Evolutionary conservation across 148 eudicot genomes (phyloP).

Genomic region (Mesembryanthemum crystallinum): DNA sequence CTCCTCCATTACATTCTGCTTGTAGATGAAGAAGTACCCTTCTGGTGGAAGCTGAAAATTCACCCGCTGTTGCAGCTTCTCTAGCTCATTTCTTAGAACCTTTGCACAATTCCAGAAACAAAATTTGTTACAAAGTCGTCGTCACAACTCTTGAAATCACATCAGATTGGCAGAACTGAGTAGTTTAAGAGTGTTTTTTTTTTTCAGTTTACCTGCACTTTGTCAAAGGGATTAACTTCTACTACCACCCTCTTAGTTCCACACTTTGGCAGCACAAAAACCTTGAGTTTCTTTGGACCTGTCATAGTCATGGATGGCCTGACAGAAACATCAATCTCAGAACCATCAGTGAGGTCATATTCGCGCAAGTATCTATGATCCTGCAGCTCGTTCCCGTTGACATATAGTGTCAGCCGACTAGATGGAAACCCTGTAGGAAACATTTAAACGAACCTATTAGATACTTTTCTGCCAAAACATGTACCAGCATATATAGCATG

Average conservation of each 20-base stretch:
- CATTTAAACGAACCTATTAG: neutral
- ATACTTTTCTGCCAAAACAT: neutral
- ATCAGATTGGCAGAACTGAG: neutral
- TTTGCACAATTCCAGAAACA: conserved; percentile 8
- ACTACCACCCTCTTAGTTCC: conserved; percentile 50
- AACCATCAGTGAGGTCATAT: conserved; percentile 40
- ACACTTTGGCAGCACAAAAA: conserved; percentile 41
- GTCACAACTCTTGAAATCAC: neutral
- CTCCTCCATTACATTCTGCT: conserved; percentile 82
- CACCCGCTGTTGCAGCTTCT: conserved; percentile 33
- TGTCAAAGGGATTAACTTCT: conserved; percentile 54
- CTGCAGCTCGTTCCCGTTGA: conserved; percentile 46
- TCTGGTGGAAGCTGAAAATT: conserved; percentile 49
- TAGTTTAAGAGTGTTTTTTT: too few species aligned
- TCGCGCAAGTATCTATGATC: conserved; percentile 42
- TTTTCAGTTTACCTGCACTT: conserved; percentile 34
- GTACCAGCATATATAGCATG: neutral
- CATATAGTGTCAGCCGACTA: conserved; percentile 28
- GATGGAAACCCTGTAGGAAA: conserved; percentile 32
- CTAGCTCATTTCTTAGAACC: conserved; percentile 52
- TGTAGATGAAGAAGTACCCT: conserved; percentile 71
- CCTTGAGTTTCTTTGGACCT: conserved; percentile 40
- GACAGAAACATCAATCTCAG: conserved; percentile 47
- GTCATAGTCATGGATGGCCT: conserved; percentile 24
- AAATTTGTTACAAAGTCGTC: neutral